Percentiles rank a stretch among this genome's conserved stretches.
Evolutionary conservation across 2,329 filamentous ascomycete genomes (phyloP).

Genomic region (Alternaria arborescens): DNA sequence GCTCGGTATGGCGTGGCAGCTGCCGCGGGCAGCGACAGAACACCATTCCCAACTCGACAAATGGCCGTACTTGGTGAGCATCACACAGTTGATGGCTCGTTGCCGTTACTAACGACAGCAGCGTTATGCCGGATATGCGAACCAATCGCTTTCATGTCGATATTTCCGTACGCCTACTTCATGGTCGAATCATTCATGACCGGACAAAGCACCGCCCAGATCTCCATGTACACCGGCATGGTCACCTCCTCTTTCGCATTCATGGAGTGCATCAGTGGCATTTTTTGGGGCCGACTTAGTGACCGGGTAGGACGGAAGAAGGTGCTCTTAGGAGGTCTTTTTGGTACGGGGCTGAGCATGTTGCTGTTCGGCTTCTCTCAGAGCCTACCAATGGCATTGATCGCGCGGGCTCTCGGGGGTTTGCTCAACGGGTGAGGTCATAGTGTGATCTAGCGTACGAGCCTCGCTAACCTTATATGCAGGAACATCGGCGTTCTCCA

Average conservation of each 20-base stretch:
- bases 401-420: conserved; percentile 88
- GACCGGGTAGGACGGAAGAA: conserved; percentile 93
- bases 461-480: conserved; percentile 43
- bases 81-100: not conserved
- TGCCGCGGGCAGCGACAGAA: conserved; percentile 43
- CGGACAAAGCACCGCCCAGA: conserved; percentile 78
- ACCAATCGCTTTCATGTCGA: conserved; percentile 99
- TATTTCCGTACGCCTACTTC: conserved; percentile 97
- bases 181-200: conserved; percentile 95
- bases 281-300: conserved; percentile 92
- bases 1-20: conserved; percentile 39
- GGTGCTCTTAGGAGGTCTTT: conserved; percentile 85
- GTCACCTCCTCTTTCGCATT: conserved; percentile 96
- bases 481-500: conserved; percentile 95
- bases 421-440: conserved; percentile 83
- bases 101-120: conserved; percentile 48
- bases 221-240: conserved; percentile 93
- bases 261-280: conserved; percentile 90
- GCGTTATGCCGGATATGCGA: conserved; percentile 96
- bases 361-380: conserved; percentile 89
- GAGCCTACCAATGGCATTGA: conserved; percentile 80
- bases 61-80: conserved; percentile 64
- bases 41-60: conserved; percentile 66
- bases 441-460: conserved; percentile 34
- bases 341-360: conserved; percentile 92